Percentiles rank a stretch among this genome's conserved stretches.
Evolutionary conservation across 257 asterid genomes (phyloP).

Genomic region (Handroanthus guayacan): DNA sequence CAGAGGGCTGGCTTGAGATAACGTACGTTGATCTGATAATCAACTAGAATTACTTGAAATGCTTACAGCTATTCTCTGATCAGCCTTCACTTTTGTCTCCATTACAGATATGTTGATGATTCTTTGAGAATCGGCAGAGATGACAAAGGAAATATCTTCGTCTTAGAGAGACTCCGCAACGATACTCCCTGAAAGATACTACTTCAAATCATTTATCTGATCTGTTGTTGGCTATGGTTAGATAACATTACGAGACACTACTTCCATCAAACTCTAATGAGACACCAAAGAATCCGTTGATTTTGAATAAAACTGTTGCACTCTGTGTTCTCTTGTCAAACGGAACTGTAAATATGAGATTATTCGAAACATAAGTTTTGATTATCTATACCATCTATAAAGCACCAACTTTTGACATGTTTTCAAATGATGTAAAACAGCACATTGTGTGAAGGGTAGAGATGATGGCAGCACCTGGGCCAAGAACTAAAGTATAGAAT

Average conservation of each 20-base stretch:
- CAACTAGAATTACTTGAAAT: constrained; percentile 14
- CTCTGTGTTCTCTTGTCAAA: neutral
- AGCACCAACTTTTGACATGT: no score
- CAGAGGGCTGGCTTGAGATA: constrained; percentile 94
- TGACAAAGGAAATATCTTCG: constrained; percentile 81
- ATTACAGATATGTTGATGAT: constrained; percentile 76
- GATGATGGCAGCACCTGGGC: no score
- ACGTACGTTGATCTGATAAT: constrained; percentile 54
- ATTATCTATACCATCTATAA: neutral
- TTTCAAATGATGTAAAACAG: no score
- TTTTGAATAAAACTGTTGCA: neutral
- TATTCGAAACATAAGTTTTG: neutral
- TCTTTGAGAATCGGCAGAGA: constrained; percentile 86
- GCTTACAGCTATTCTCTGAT: neutral
- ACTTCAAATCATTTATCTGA: neutral
- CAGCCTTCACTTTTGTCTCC: constrained; percentile 26
- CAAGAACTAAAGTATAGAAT: no score
- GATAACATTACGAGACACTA: neutral
- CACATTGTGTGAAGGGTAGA: no score
- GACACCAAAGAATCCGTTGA: no score
- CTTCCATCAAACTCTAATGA: no score
- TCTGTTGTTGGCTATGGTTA: neutral
- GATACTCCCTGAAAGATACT: constrained; percentile 9
- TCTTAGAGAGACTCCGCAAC: constrained; percentile 49
- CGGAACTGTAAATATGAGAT: neutral